Conservation (phyloP, 1,284 basidiomycete genomes). For the Mycosarcoma maydis region DNA sequence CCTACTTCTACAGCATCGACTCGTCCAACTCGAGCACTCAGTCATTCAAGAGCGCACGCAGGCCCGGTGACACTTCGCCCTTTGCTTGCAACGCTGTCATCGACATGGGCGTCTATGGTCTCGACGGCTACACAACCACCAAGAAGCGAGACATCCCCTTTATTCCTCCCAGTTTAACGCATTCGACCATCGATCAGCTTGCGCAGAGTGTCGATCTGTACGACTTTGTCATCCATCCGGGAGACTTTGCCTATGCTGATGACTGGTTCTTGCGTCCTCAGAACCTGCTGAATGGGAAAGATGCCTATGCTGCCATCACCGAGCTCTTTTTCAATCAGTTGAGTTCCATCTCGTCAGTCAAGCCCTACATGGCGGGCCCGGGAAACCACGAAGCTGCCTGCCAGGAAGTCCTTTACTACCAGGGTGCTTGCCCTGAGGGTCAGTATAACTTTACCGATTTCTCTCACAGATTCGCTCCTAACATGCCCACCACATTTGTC, state of each 20-base stretch:
- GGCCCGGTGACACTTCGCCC: slow-evolving; percentile 23
- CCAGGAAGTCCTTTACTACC: slow-evolving; percentile 13
- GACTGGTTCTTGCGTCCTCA: slow-evolving; percentile 60
- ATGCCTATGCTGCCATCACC: slow-evolving; percentile 54
- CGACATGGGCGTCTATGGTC: slow-evolving; percentile 68
- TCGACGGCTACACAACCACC: slow-evolving; percentile 60
- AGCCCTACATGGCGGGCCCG: slow-evolving; percentile 51
- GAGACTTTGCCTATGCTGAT: slow-evolving; percentile 67
- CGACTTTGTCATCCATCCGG: slow-evolving; percentile 54
- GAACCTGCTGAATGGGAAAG: slow-evolving; percentile 34
- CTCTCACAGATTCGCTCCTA: slow-evolving; percentile 26
- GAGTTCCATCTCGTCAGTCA: slow-evolving; percentile 55
- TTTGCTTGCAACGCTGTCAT: slow-evolving; percentile 63
- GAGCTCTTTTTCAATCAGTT: slow-evolving; percentile 67
- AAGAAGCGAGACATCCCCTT: slow-evolving; percentile 37
- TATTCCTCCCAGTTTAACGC: slow-evolving; percentile 28
- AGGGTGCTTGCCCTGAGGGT: slow-evolving; percentile 41
- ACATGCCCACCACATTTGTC: slow-evolving; percentile 41
- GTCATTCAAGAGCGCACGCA: slow-evolving; percentile 35
- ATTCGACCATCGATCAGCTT: slow-evolving; percentile 43
- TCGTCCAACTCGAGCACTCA: slow-evolving; percentile 31
- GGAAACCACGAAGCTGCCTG: slow-evolving; percentile 59
- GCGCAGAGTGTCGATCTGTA: slow-evolving; percentile 21
- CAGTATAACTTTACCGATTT: slow-evolving; percentile 57
- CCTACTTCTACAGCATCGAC: slow-evolving; percentile 54